These are phyloP conservation scores for Trichosanthes cucumerina DNA, from an alignment of 306 rosid species.

Conservation along the genomic window DNA sequence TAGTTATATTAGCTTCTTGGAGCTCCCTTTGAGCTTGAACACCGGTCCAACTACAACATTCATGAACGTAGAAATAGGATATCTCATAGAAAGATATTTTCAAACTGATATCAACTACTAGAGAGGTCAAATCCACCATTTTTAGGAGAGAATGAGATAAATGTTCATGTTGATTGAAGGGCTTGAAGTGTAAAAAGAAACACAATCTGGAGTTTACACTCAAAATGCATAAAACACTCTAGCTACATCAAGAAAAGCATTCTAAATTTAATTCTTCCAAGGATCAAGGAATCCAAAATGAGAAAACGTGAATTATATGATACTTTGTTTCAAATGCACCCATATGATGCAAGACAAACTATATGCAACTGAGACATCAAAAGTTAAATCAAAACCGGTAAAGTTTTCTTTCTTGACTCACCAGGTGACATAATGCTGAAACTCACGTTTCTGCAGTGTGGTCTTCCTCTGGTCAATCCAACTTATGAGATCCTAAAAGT, in stretches of 20 bases:
- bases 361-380: background rate
- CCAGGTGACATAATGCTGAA: slow-evolving; percentile 81
- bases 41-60: slow-evolving; percentile 73
- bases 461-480: slow-evolving; percentile 69
- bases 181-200: background rate
- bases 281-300: background rate
- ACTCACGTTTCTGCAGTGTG: slow-evolving; percentile 63
- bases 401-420: slow-evolving; percentile 20
- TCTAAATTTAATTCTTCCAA: background rate
- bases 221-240: background rate
- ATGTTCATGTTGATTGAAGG: background rate
- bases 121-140: slow-evolving; percentile 4
- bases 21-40: slow-evolving; percentile 78
- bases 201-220: background rate
- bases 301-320: background rate
- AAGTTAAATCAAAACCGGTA: background rate
- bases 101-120: background rate
- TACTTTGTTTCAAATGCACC: background rate
- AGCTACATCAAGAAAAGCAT: background rate
- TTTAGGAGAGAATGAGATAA: background rate
- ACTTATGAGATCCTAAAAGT: slow-evolving; percentile 63
- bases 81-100: background rate
- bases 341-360: background rate
- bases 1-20: slow-evolving; percentile 76
- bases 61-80: background rate